Percentiles rank a stretch among this genome's conserved stretches.
Conservation (phyloP, 169 alveolate genomes). For the Cryptosporidium sp. region DNA sequence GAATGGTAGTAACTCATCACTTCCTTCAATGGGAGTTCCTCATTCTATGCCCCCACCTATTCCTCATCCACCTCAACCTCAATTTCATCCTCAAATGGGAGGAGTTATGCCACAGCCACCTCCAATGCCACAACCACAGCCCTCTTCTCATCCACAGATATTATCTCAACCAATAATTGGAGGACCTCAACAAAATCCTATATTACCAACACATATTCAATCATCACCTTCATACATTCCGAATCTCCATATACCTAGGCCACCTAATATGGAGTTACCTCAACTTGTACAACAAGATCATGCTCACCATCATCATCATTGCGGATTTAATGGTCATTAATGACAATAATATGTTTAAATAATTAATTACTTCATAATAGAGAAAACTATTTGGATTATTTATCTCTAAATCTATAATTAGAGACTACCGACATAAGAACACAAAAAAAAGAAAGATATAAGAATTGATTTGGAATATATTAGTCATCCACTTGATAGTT, state of each 20-base stretch:
- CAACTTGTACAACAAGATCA: not conserved
- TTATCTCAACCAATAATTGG: slow-evolving; percentile 6
- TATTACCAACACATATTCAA: slow-evolving; percentile 15
- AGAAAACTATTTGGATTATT: too few species aligned
- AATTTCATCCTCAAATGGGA: not conserved
- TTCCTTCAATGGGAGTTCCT: slow-evolving; percentile 20
- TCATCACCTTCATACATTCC: slow-evolving; percentile 48
- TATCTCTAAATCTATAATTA: too few species aligned
- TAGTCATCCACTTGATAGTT: too few species aligned
- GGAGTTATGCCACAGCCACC: slow-evolving; percentile 3
- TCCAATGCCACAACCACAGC: not conserved
- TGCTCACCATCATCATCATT: not conserved
- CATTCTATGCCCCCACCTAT: not conserved
- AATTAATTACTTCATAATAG: too few species aligned
- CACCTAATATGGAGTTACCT: not conserved
- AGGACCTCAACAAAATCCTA: not conserved
- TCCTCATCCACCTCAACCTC: slow-evolving; percentile 19
- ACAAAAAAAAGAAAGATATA: too few species aligned
- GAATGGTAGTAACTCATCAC: not conserved
- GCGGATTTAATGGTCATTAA: not conserved
- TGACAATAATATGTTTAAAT: not conserved
- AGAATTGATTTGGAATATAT: not conserved
- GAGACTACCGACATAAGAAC: not conserved
- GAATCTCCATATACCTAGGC: not conserved
- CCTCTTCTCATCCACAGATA: not conserved